Evolutionary conservation across 1,139 yeast genomes (phyloP), one percentile per base, ranked within the genome.

Genomic region (Blastobotrys arbuscula): DNA sequence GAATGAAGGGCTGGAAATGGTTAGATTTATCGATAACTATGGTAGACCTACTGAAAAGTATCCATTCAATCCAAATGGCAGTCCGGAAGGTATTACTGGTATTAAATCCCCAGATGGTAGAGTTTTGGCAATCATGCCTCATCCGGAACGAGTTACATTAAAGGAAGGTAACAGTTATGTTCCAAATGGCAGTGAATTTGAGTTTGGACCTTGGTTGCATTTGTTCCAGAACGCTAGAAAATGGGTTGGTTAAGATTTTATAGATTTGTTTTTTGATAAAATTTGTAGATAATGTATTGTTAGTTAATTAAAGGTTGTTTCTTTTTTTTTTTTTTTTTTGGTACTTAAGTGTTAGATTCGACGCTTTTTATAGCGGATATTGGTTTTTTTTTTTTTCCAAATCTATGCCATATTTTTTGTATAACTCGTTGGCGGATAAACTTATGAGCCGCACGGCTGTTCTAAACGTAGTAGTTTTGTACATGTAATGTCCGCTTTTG

Each of bases 101-200:
- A 80, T 94, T 53, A 76, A 85, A 55, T 81, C 92, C 46, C 86
- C 85, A 50, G 87, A 87, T 63, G 98, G 98, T 57, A 82, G 98
- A 68, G 97, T 94, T 3, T 74, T 94, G 62, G 97, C 97, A 2
- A 81, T 94, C 89, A 94, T 94, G 99, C 99, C 99, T 43, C 99
- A 94, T 66, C 98, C 99, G 23, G 99, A 94, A 71, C 87, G 99
- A 73, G 94, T 88, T 44, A 77, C 84, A 51, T 79, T 96, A 71
- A 73, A 81, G 64, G 96, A 87, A 68, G 74, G 95, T 53, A 90
- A 90, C 72, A 88, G 97, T 8, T 92, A 89, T 82, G 87, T 87
- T 65, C 97, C 97, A 45, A 67, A 69, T 36, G 81, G 77, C 49
- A 48, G 56, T 28, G 56, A 53, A 26, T 53, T 59, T 42, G 56